Base-by-base conservation (phyloP, 176 grass and related monocot genomes). In the Avena insularis region DNA sequence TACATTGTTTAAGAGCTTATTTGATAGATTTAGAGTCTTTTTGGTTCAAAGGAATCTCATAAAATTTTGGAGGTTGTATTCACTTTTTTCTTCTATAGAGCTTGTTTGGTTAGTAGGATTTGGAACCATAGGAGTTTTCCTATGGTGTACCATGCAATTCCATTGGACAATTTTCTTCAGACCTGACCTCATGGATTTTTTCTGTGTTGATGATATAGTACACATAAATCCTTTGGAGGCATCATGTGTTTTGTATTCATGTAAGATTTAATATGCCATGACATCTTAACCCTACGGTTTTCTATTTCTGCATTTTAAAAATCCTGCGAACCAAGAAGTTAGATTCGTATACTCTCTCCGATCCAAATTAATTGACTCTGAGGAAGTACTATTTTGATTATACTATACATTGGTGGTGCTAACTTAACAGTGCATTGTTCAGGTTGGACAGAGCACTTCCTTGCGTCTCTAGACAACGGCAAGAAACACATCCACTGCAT, bases 371-470 rank as follows among this genome's bases (percentile, higher is more conserved):
- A 25, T 25, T 25, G 25, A 5, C 2, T 40, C 38, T 40, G 4
- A 40, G 38, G 4, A 40, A 3, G 38, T 4, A 40, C 38, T 40
- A 40, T 40, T 65, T 31, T 25, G 62, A 23, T 31, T 40, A 40
- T 65, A 49, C 25, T 25, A 25, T 25, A 25, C 25, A 25, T 25
- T 45, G 43, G 43, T 66, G 63, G 0, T 11, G 33, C 63, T 31
- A 14, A 58, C 23, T 23, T 33, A 10, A 48, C 9, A 2, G 46
- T 48, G 46, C 8, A 0, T 48, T 67, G 64, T 67, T 67, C 14
- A 67, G 64, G 64, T 67, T 36, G 64, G 64, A 67, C 64, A 14
- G 29, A 67, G 64, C 64, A 67, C 29, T 67, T 67, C 64, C 15
- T 67, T 0, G 14, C 29, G 0, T 67, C 64, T 2, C 5, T 67